Conservation (phyloP, 2,329 filamentous ascomycete species). For the Diplodia corticola region DNA sequence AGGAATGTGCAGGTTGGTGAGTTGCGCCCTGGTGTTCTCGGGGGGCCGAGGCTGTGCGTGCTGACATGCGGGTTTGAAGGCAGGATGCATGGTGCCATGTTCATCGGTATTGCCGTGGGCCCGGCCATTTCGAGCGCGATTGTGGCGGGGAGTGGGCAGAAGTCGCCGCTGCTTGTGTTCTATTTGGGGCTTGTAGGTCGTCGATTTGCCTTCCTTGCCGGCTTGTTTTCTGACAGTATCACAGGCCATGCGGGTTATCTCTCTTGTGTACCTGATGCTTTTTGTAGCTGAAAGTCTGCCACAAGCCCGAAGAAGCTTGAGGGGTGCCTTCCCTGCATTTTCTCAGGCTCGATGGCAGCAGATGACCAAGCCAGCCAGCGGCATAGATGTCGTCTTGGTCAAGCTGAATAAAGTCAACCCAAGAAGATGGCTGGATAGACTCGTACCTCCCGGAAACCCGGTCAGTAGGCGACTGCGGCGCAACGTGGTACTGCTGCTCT, state of each 20-base stretch:
- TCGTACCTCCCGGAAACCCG: constrained; percentile 13
- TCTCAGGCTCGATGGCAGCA: background rate
- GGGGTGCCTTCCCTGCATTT: background rate
- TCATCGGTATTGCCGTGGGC: constrained; percentile 26
- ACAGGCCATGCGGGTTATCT: constrained; percentile 21
- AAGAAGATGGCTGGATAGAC: constrained; percentile 14
- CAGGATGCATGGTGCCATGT: constrained; percentile 25
- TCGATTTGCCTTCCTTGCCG: background rate
- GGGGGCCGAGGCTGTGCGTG: background rate
- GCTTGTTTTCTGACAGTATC: background rate
- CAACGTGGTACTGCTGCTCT: constrained; percentile 23
- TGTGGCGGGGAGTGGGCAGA: constrained; percentile 1
- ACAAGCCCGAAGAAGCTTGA: background rate
- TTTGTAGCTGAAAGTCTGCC: constrained; percentile 24
- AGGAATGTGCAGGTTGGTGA: constrained; percentile 24
- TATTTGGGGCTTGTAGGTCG: constrained; percentile 23
- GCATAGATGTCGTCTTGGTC: background rate
- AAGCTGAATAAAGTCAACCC: constrained; percentile 20
- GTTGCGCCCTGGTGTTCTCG: background rate
- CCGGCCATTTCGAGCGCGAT: constrained; percentile 23
- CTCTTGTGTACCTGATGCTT: constrained; percentile 22
- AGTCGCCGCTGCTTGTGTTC: constrained; percentile 24
- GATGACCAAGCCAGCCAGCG: background rate
- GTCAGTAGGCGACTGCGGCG: constrained; percentile 2
- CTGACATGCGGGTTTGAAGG: background rate